Evolutionary conservation across 768 basidiomycete genomes (phyloP).

Genomic region (Suillus cothurnatus): DNA sequence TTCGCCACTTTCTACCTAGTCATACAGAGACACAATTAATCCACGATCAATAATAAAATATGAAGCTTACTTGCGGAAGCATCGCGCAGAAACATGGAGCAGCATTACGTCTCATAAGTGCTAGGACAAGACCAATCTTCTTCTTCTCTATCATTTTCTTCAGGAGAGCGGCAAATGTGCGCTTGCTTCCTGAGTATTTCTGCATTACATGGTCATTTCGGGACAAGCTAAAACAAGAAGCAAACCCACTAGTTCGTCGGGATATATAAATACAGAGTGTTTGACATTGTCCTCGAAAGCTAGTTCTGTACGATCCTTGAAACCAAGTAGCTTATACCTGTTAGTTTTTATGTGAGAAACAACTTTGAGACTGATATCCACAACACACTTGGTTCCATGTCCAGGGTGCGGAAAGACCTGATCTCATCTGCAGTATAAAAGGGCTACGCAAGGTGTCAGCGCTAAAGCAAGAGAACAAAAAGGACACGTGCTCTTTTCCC

Average conservation of each 20-base stretch:
- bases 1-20: constrained; percentile 68
- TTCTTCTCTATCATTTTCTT: constrained; percentile 80
- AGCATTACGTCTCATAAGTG: constrained; percentile 68
- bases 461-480: constrained; percentile 6
- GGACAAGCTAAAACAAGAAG: background rate
- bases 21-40: constrained; percentile 2
- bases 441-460: constrained; percentile 46
- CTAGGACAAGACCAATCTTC: constrained; percentile 79
- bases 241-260: constrained; percentile 76
- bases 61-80: constrained; percentile 73
- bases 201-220: constrained; percentile 25
- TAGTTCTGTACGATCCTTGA: constrained; percentile 73
- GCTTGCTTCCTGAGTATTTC: constrained; percentile 87
- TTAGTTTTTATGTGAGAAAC: background rate
- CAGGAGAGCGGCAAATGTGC: constrained; percentile 87
- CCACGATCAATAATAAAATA: background rate
- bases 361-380: background rate
- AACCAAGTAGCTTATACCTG: constrained; percentile 93
- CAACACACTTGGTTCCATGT: constrained; percentile 68
- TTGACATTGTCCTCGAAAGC: constrained; percentile 89
- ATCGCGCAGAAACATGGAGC: constrained; percentile 82
- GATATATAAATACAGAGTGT: constrained; percentile 90
- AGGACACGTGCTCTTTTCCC: constrained; percentile 50
- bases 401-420: constrained; percentile 78
- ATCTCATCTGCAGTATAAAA: constrained; percentile 87